Conservation (phyloP, 768 basidiomycete genomes). For the Dendrothele bispora region DNA sequence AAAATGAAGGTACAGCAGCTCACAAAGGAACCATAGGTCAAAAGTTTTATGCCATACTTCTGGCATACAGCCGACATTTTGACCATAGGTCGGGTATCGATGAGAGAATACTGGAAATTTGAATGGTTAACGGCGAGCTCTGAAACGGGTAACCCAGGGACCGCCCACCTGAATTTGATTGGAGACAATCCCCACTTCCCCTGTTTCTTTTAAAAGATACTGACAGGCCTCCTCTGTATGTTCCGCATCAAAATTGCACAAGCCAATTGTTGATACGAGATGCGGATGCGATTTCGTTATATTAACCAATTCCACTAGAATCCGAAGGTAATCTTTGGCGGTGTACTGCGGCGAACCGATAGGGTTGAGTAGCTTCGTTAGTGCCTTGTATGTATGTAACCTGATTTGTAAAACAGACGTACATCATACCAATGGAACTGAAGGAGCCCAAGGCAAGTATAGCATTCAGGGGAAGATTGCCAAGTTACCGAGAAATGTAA, state of each 20-base stretch:
- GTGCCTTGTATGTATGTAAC: no score
- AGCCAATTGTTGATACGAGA: constrained; percentile 47
- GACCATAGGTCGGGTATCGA: constrained; percentile 56
- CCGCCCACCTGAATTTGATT: constrained; percentile 57
- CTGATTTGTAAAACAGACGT: not conserved
- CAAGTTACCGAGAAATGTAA: not conserved
- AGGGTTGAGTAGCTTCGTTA: not conserved
- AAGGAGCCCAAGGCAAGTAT: no score
- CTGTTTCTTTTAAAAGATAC: constrained; percentile 34
- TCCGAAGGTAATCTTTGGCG: constrained; percentile 12
- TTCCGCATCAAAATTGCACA: constrained; percentile 59
- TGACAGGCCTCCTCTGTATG: constrained; percentile 56
- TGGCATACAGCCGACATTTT: constrained; percentile 57
- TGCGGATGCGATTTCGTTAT: constrained; percentile 14
- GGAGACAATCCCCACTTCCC: constrained; percentile 53
- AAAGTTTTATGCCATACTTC: constrained; percentile 53
- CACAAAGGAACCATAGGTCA: constrained; percentile 62
- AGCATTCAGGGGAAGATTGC: no score
- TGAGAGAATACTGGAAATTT: constrained; percentile 50
- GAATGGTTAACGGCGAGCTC: not conserved
- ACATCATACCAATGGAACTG: constrained; percentile 64
- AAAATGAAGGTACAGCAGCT: constrained; percentile 17
- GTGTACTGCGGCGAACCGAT: constrained; percentile 5
- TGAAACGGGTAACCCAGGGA: not conserved
- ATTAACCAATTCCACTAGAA: constrained; percentile 11